phyloP scores from a whole-genome alignment of 1,284 basidiomycete genomes.

The Trametes pubescens region DNA sequence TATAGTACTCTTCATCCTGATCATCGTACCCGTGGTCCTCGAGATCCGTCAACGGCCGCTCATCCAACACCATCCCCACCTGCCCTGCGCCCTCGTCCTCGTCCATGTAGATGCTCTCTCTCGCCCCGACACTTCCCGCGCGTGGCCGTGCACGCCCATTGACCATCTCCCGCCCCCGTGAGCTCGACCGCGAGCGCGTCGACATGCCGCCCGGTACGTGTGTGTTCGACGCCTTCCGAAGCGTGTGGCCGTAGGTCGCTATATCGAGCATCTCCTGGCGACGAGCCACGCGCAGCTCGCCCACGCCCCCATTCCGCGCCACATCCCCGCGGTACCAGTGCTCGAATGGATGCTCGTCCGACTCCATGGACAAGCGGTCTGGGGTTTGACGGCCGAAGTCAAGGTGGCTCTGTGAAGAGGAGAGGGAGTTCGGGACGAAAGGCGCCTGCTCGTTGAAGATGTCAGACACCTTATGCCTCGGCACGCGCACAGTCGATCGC shows the following conservation, averaged over 20 bases:
- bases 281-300: conserved; percentile 73
- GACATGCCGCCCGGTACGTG: conserved; percentile 28
- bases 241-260: conserved; percentile 75
- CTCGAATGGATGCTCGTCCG: conserved; percentile 80
- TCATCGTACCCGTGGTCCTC: conserved; percentile 49
- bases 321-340: conserved; percentile 86
- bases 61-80: conserved; percentile 68
- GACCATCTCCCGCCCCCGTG: conserved; percentile 34
- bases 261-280: conserved; percentile 84
- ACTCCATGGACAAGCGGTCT: conserved; percentile 69
- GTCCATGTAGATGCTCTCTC: conserved; percentile 74
- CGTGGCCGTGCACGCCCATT: conserved; percentile 43
- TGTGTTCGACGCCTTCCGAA: conserved; percentile 38
- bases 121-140: conserved; percentile 65
- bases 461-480: conserved; percentile 45
- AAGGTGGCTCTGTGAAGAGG: conserved; percentile 36
- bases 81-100: conserved; percentile 56
- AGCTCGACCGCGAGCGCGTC: conserved; percentile 41
- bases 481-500: conserved; percentile 41
- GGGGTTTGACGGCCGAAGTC: conserved; percentile 30
- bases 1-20: conserved; percentile 35
- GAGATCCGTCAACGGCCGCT: conserved; percentile 70
- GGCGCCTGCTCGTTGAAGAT: conserved; percentile 57
- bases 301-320: conserved; percentile 81
- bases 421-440: conserved; percentile 35